phyloP scores from a whole-genome alignment of 2,329 filamentous ascomycete species.

The Ophiocordyceps sinensis region DNA sequence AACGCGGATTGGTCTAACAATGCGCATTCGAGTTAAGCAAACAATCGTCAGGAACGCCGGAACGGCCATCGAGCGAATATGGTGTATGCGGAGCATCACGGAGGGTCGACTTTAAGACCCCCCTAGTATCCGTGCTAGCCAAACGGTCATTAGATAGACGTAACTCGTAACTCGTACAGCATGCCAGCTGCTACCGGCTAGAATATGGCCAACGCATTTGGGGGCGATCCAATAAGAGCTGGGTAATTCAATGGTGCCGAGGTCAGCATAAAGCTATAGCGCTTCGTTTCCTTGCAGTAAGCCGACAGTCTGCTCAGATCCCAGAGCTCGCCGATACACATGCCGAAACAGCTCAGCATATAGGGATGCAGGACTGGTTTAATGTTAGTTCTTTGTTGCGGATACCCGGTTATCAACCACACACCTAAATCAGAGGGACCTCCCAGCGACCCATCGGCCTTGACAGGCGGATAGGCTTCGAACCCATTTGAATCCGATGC shows the following conservation, averaged over 20 bases:
- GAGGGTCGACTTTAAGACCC: too few species aligned
- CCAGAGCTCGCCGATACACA: constrained; percentile 40
- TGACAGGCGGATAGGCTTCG: constrained; percentile 45
- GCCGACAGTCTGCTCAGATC: constrained; percentile 37
- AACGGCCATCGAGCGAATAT: too few species aligned
- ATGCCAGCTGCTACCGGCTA: too few species aligned
- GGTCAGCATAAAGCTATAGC: constrained; percentile 48
- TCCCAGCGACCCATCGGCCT: constrained; percentile 21
- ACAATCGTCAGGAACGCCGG: too few species aligned
- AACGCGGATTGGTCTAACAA: too few species aligned
- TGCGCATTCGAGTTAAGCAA: too few species aligned
- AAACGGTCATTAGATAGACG: too few species aligned
- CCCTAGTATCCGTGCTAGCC: too few species aligned
- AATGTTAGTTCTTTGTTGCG: too few species aligned
- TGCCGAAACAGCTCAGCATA: constrained; percentile 34
- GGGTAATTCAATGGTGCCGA: constrained; percentile 44
- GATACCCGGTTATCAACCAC: too few species aligned
- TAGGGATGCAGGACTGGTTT: constrained; percentile 29
- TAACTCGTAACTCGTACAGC: too few species aligned
- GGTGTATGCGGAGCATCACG: too few species aligned
- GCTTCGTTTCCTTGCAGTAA: constrained; percentile 34
- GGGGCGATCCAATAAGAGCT: constrained; percentile 32
- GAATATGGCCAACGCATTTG: constrained; percentile 33
- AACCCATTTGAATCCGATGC: constrained; percentile 49
- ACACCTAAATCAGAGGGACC: constrained; percentile 21